These are phyloP conservation scores for Gaertneriomyces sp. DNA, from an alignment of 192 early-diverging fungal species.

Conservation along the genomic window DNA sequence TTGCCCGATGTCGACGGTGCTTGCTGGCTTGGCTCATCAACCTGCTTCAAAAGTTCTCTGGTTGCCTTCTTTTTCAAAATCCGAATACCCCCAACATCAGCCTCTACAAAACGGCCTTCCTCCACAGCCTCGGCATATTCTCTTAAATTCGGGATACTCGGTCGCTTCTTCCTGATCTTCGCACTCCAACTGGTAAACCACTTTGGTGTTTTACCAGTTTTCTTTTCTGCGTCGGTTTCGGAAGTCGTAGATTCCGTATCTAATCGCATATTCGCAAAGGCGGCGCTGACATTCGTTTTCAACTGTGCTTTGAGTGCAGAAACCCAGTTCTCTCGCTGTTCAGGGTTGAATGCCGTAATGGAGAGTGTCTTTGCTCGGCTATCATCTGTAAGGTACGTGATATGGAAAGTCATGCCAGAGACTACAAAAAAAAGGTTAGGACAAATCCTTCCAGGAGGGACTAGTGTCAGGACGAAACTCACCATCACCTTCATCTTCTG, in stretches of 20 bases:
- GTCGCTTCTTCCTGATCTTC: conserved; percentile 20
- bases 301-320: conserved; percentile 4
- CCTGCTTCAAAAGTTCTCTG: not conserved
- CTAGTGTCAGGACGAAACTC: not conserved
- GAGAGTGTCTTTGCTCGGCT: conserved; percentile 15
- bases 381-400: conserved; percentile 28
- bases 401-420: conserved; percentile 19
- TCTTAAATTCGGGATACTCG: conserved; percentile 24
- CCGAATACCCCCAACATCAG: conserved; percentile 9
- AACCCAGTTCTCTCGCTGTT: conserved; percentile 25
- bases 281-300: conserved; percentile 8
- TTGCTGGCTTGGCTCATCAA: not conserved
- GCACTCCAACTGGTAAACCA: conserved; percentile 24
- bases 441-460: not conserved
- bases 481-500: conserved; percentile 22
- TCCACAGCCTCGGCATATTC: conserved; percentile 9
- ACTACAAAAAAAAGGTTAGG: conserved; percentile 7
- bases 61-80: conserved; percentile 1
- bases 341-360: conserved; percentile 32
- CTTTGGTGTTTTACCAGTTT: conserved; percentile 3
- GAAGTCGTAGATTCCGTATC: not conserved
- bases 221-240: not conserved
- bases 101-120: not conserved
- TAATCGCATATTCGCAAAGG: not conserved
- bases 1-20: not conserved